phyloP scores from a whole-genome alignment of 2,329 filamentous ascomycete genomes.

The Pseudocercospora eumusae region DNA sequence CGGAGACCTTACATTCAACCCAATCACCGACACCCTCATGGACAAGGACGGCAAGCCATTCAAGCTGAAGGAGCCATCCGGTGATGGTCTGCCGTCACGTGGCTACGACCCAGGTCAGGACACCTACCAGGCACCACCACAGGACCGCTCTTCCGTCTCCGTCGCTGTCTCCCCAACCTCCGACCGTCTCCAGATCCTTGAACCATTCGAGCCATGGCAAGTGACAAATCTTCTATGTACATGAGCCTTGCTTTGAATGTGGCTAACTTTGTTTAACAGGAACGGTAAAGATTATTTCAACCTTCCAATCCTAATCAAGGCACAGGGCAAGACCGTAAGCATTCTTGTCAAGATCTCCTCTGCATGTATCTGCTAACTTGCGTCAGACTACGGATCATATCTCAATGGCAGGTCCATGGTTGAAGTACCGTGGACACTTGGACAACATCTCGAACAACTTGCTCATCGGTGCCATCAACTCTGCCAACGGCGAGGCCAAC shows the following conservation, averaged over 20 bases:
- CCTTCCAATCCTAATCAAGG: conserved; percentile 94
- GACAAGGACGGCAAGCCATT: conserved; percentile 97
- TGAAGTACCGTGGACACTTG: conserved; percentile 98
- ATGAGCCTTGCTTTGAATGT: no score
- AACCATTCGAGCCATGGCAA: conserved; percentile 83
- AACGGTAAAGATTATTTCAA: conserved; percentile 39
- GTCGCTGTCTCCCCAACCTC: conserved; percentile 86
- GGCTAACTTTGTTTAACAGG: no score
- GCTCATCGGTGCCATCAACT: conserved; percentile 96
- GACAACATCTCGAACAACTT: conserved; percentile 99
- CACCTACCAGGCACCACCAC: conserved; percentile 75
- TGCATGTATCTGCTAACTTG: background rate
- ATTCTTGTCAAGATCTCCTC: conserved; percentile 26
- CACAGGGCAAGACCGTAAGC: conserved; percentile 69
- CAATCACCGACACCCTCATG: conserved; percentile 82
- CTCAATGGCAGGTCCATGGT: conserved; percentile 82
- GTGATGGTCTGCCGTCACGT: conserved; percentile 72
- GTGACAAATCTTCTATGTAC: no score
- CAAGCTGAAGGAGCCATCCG: conserved; percentile 76
- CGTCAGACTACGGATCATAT: conserved; percentile 27
- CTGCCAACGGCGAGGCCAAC: conserved; percentile 95
- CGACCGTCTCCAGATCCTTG: conserved; percentile 90
- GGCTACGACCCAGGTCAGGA: conserved; percentile 73
- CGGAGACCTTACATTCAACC: conserved; percentile 89
- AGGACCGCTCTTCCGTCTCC: conserved; percentile 68